Percentiles rank a stretch among this genome's conserved stretches.
Evolutionary conservation across 2,329 filamentous ascomycete species (phyloP).

Genomic region (Monosporascus sp.): DNA sequence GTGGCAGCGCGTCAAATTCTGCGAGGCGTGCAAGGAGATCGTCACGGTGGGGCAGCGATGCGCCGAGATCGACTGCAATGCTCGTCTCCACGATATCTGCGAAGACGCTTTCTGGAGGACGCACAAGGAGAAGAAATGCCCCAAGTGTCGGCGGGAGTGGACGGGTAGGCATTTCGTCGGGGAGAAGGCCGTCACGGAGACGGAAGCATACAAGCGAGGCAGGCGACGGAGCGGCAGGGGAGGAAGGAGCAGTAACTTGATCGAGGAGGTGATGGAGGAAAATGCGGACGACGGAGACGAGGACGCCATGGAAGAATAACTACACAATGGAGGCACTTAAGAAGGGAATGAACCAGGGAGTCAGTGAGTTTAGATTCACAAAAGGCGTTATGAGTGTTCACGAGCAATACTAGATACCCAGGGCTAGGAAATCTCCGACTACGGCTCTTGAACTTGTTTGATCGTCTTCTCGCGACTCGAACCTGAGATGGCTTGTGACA

Average conservation of each 20-base stretch:
- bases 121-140: slow-evolving; percentile 58
- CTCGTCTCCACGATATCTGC: slow-evolving; percentile 74
- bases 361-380: too few species aligned
- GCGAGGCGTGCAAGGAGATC: slow-evolving; percentile 83
- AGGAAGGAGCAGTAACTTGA: slow-evolving; percentile 29
- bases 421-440: too few species aligned
- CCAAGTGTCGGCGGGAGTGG: slow-evolving; percentile 52
- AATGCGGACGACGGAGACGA: slow-evolving; percentile 19
- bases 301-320: neutral
- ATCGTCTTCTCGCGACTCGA: too few species aligned
- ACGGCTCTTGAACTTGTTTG: too few species aligned
- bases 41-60: slow-evolving; percentile 82
- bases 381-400: too few species aligned
- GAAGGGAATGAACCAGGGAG: too few species aligned
- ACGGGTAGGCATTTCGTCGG: slow-evolving; percentile 46
- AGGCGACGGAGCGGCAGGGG: slow-evolving; percentile 30
- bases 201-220: slow-evolving; percentile 43
- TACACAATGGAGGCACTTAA: too few species aligned
- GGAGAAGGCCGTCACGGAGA: slow-evolving; percentile 51
- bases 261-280: slow-evolving; percentile 28
- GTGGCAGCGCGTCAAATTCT: slow-evolving; percentile 76
- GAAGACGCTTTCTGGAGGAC: slow-evolving; percentile 67
- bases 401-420: too few species aligned
- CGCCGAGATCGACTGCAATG: slow-evolving; percentile 58
- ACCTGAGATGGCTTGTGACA: too few species aligned